Evolutionary conservation across 2,329 filamentous ascomycete genomes (phyloP).

Genomic region (Aspergillus hiratsukae): DNA sequence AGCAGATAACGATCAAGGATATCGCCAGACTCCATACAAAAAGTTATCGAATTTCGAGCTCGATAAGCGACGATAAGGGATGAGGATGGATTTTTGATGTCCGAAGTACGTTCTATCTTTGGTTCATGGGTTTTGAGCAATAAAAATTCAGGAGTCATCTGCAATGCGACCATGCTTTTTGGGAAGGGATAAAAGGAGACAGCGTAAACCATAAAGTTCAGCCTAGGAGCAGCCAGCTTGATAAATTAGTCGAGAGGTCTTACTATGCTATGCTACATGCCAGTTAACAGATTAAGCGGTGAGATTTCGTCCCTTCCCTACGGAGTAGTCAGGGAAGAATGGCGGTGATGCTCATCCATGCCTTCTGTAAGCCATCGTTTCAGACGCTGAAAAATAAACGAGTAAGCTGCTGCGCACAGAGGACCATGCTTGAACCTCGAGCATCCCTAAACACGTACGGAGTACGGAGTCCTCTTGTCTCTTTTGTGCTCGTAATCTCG

Average conservation of each 20-base stretch:
- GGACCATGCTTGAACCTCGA: constrained; percentile 2
- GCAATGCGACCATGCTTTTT: background rate
- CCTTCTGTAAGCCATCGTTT: constrained; percentile 14
- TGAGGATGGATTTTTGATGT: constrained; percentile 4
- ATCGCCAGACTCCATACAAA: background rate
- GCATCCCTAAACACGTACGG: constrained; percentile 2
- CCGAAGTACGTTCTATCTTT: background rate
- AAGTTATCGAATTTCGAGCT: constrained; percentile 2
- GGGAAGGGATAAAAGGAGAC: background rate
- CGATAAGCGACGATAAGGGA: constrained; percentile 14
- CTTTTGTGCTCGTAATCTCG: background rate
- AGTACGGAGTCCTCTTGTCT: background rate
- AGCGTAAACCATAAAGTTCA: background rate
- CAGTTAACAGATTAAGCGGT: constrained; percentile 7
- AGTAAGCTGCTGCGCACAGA: background rate
- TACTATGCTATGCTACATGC: background rate
- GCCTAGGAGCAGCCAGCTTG: background rate
- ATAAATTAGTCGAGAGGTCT: background rate
- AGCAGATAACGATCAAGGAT: no score
- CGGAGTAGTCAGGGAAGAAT: constrained; percentile 7
- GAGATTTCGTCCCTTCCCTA: constrained; percentile 8
- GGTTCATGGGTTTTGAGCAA: background rate
- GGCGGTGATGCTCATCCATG: constrained; percentile 14
- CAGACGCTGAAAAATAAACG: constrained; percentile 11
- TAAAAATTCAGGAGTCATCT: background rate